phyloP scores from a whole-genome alignment of 73 alveolate species.

The Uronychia setigera region DNA sequence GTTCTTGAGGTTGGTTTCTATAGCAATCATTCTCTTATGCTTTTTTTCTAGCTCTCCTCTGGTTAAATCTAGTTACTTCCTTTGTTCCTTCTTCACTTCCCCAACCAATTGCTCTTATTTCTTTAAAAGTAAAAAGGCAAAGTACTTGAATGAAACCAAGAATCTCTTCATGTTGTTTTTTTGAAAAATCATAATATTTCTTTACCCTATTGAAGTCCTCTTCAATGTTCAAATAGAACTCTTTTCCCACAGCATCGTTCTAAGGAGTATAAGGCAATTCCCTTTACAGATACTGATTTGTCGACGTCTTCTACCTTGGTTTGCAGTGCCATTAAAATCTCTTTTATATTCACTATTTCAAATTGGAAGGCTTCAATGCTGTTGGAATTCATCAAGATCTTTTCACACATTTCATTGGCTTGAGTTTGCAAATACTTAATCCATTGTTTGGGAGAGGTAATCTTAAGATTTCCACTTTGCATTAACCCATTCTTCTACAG shows the following conservation, averaged over 20 bases:
- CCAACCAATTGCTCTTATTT: background rate
- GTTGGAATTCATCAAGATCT: background rate
- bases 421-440: constrained; percentile 9
- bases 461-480: background rate
- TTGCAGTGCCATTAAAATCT: background rate
- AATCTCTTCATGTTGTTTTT: constrained; percentile 26
- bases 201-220: constrained; percentile 11
- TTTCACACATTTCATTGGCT: constrained; percentile 9
- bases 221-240: background rate
- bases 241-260: background rate
- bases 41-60: constrained; percentile 8
- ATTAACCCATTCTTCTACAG: background rate
- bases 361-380: background rate
- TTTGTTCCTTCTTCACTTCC: constrained; percentile 13
- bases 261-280: background rate
- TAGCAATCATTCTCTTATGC: constrained; percentile 8
- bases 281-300: background rate
- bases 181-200: constrained; percentile 21
- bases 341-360: background rate
- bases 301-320: background rate
- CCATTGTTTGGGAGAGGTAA: constrained; percentile 1
- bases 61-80: background rate
- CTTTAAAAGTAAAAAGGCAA: background rate
- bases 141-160: background rate
- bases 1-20: constrained; percentile 1